Evolutionary conservation across 257 asterid species (phyloP), one percentile per base, ranked within the genome.

Genomic region (Solanum appendiculatum): DNA sequence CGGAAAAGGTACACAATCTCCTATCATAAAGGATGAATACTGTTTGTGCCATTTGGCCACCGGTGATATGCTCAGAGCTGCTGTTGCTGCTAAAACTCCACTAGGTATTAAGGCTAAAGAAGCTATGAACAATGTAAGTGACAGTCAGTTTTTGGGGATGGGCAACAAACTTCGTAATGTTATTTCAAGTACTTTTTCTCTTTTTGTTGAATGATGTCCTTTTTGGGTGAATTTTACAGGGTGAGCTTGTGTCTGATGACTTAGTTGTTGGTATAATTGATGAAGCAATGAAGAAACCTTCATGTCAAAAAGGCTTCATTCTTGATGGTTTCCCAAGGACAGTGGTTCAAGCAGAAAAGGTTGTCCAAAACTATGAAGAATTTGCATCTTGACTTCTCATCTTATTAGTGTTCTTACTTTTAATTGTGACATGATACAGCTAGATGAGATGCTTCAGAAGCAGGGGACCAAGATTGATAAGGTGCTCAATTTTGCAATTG

Each of bases 261-360:
- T 89, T 96, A 90, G 99, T 96, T 84, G 95, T 96, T 86, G 99
- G 98, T 54, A 94, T 96, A 84, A 96, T 95, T 78, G 98, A 96
- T 82, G 99, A 96, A 37, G 98, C 99, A 37, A 54, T 96, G 92
- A 94, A 94, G 93, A 96, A 92, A 90, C 98, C 99, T 51, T 97
- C 98, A 27, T 97, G 98, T 86, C 95, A 91, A 89, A 97, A 97
- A 83, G 99, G 99, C 29, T 97, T 97, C 88, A 97, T 97, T 91
- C 99, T 97, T 89, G 99, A 97, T 90, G 99, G 99, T 72, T 95
- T 97, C 86, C 99, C 98, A 18, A 94, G 99, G 89, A 97, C 98
- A 48, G 98, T 94, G 85, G 97, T 85, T 86, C 98, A 97, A 93
- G 99, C 98, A 3, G 93, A 97, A 86, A 97, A 95, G 99, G 98